Base-by-base conservation (phyloP, 176 grass and related monocot species). In the Lolium multiflorum region DNA sequence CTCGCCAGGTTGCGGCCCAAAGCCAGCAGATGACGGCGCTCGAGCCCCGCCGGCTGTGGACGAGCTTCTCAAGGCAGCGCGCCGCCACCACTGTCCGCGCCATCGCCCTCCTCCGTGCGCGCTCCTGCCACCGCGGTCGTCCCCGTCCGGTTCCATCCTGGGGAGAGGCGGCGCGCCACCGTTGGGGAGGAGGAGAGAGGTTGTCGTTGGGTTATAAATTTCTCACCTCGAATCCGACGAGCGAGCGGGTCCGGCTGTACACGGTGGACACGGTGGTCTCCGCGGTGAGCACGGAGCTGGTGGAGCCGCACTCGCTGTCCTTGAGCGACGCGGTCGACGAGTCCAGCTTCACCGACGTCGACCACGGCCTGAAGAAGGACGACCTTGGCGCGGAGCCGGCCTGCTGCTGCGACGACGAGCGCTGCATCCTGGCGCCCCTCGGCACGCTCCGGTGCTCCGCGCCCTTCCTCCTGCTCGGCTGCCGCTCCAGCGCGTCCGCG, bases 271-370 rank as follows among this genome's bases (percentile, higher is more conserved):
- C 87, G 12, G 89, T 97, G 78, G 91, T 92, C 54, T 77, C 82
- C 28, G 90, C 87, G 12, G 90, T 97, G 76, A 97, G 80, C 43
- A 93, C 89, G 22, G 94, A 93, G 87, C 90, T 91, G 39, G 94
- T 91, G 14, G 97, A 99, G 4, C 87, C 92, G 74, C 94, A 97
- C 74, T 97, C 97, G 82, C 94, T 97, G 6, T 94, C 94, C 77
- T 83, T 91, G 71, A 96, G 79, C 52, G 91, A 94, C 14, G 83
- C 91, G 61, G 69, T 89, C n/a, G 95, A 95, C 78, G 46, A 71
- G 85, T 93, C 90, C 14, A 97, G 91, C 80, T 91, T 89, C 18
- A 87, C 65, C 57, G 76, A 17, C 49, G 72, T 17, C 22, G 90
- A 76, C 74, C 74, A 76, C 88, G 86, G 7, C 47, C 47, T 24